phyloP scores from a whole-genome alignment of 306 rosid genomes.

The Rosa persica region DNA sequence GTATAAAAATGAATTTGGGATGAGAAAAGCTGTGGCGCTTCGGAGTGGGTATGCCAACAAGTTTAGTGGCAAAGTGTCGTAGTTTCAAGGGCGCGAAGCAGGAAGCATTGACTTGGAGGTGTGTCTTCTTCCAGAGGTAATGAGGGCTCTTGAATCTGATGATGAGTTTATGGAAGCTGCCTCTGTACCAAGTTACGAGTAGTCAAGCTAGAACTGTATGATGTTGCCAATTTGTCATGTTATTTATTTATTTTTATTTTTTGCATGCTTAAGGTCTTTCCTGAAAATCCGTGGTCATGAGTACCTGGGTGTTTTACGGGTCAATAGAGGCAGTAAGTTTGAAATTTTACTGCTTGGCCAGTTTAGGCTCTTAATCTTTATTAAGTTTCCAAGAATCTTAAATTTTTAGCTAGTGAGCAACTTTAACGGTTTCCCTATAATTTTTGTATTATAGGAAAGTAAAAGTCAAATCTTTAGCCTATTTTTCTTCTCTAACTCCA shows the following conservation, averaged over 20 bases:
- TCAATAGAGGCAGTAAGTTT: no score
- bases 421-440: no score
- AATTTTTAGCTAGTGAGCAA: no score
- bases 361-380: no score
- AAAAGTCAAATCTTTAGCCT: no score
- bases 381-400: no score
- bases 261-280: background rate
- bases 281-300: no score
- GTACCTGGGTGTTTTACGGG: no score
- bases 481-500: no score
- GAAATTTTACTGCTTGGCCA: no score
- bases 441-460: no score
- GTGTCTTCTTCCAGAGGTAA: slow-evolving; percentile 31
- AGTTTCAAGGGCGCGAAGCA: slow-evolving; percentile 46
- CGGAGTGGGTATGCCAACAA: slow-evolving; percentile 56
- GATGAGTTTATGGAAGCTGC: slow-evolving; percentile 43
- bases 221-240: background rate
- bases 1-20: slow-evolving; percentile 66
- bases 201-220: background rate
- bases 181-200: background rate
- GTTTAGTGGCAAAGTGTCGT: slow-evolving; percentile 45
- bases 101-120: slow-evolving; percentile 70
- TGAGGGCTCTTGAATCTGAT: slow-evolving; percentile 54
- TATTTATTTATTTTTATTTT: no score
- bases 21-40: slow-evolving; percentile 62